Evolutionary conservation across 257 asterid genomes (phyloP).

Genomic region (Solanum paucissectum): DNA sequence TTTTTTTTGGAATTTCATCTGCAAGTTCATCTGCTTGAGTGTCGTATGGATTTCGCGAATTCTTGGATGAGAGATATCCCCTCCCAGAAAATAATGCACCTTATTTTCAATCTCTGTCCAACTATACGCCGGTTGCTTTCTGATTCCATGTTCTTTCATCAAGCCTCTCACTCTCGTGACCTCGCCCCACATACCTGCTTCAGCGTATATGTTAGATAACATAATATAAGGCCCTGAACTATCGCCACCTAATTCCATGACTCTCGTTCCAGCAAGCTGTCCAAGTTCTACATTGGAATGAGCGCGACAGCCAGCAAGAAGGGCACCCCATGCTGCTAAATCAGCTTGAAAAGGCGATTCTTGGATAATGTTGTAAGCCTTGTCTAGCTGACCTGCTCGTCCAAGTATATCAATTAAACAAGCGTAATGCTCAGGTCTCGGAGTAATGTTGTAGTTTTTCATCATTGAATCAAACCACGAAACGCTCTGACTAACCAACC

Average conservation of each 20-base stretch:
- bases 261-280: conserved; percentile 3
- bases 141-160: conserved; percentile 9
- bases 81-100: conserved; percentile 7
- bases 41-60: background rate
- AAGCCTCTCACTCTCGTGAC: conserved; percentile 7
- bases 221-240: conserved; percentile 8
- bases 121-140: conserved; percentile 13
- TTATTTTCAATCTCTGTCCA: conserved; percentile 7
- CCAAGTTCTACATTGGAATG: conserved; percentile 4
- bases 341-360: conserved; percentile 9
- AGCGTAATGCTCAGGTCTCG: conserved; percentile 7
- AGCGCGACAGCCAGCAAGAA: conserved; percentile 10
- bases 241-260: background rate
- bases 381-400: conserved; percentile 10
- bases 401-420: conserved; percentile 11
- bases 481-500: conserved; percentile 2
- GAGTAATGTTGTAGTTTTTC: background rate
- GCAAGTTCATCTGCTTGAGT: conserved; percentile 8
- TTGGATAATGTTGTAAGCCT: conserved; percentile 6
- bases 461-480: conserved; percentile 7
- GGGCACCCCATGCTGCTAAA: conserved; percentile 14
- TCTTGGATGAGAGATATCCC: conserved; percentile 7
- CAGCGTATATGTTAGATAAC: conserved; percentile 14
- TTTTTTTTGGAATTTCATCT: conserved; percentile 2
- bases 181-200: conserved; percentile 11